Evolutionary conservation across 2,329 filamentous ascomycete genomes (phyloP), one percentile per base, ranked within the genome.

Genomic region (Ophiocordyceps polyrhachis-furcata): DNA sequence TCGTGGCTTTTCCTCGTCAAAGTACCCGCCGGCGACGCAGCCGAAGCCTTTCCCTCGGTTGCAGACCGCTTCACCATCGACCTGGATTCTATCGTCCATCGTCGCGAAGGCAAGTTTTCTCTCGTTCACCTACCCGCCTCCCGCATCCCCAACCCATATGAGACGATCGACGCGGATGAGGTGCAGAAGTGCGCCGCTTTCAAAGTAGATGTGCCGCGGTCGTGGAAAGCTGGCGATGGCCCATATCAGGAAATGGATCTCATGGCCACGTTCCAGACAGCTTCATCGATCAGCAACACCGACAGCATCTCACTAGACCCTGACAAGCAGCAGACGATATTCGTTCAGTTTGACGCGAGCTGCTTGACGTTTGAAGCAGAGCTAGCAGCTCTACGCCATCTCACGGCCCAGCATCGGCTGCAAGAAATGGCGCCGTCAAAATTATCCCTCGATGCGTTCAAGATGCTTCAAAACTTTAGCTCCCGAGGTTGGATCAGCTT

Each of bases 261-360:
- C 67, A 62, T 81, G 77, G 45, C 73, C 61, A 67, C 77, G 69
- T 62, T 82, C 74, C 65, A 79, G 70, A 56, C 78, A 70, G 56
- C 73, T 69, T 15, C 72, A 67, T 0, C 47, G 4, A 50, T 58
- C 0, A 47, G 52, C 1, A 50, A 57, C 7, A 43, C 53, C 5
- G 6, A 32, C 2, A 47, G 35, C 5, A 44, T 58, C 1, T 41
- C n/a, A 0, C 7, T 58, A 1, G 48, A 50, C 7, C 31, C 52
- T 1, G 4, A 43, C 0, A 51, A 47, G 1, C 40, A 41, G 1
- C 55, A 57, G 14, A 44, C 49, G 0, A 49, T 62, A 6, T 51
- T 42, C 2, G 58, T 62, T 3, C 44, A 46, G 0, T 61, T 56
- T 56, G 53, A 60, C 0, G 48, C 47, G 0, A 51, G 31, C 8